A percentile compares a stretch with the other conserved stretches of the same genome.
phyloP scores from a whole-genome alignment of 1,284 basidiomycete genomes.

The Irpex sp. region DNA sequence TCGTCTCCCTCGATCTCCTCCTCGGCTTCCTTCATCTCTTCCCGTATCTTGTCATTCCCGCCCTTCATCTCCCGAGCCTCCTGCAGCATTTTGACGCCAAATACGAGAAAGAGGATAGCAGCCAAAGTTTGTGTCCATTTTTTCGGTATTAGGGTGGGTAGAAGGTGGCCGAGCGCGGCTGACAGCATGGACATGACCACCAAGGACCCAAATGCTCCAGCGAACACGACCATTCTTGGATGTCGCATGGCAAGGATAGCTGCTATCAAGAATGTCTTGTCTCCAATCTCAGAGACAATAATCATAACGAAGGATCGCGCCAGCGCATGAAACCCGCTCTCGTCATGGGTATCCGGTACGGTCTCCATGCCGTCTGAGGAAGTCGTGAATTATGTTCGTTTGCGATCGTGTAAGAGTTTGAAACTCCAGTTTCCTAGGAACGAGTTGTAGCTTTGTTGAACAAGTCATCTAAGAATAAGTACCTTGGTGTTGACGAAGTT shows the following conservation, averaged over 20 bases:
- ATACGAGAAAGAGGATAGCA: slow-evolving; percentile 80
- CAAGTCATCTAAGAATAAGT: background rate
- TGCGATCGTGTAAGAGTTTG: background rate
- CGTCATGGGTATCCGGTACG: slow-evolving; percentile 18
- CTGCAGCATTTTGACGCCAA: slow-evolving; percentile 82
- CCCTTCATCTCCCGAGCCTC: slow-evolving; percentile 77
- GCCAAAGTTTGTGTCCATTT: slow-evolving; percentile 79
- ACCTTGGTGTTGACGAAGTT: background rate
- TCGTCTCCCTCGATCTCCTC: slow-evolving; percentile 83
- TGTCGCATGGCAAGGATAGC: slow-evolving; percentile 98
- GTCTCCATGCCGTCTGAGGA: slow-evolving; percentile 3
- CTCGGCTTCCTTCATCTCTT: slow-evolving; percentile 91
- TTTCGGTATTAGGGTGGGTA: slow-evolving; percentile 81
- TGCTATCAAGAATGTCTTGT: slow-evolving; percentile 98
- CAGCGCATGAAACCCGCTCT: slow-evolving; percentile 52
- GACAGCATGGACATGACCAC: slow-evolving; percentile 92
- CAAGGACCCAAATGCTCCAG: slow-evolving; percentile 86
- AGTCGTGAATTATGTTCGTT: slow-evolving; percentile 5
- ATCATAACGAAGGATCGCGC: slow-evolving; percentile 84
- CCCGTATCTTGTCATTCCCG: slow-evolving; percentile 79
- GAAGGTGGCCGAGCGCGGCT: slow-evolving; percentile 82
- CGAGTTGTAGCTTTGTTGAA: background rate
- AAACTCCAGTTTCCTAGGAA: slow-evolving; percentile 2
- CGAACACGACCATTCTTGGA: slow-evolving; percentile 82
- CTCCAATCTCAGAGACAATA: slow-evolving; percentile 88